A percentile compares a stretch with the other conserved stretches of the same genome.
Conservation (phyloP, 73 alveolate genomes). For the Breviolum minutum region DNA sequence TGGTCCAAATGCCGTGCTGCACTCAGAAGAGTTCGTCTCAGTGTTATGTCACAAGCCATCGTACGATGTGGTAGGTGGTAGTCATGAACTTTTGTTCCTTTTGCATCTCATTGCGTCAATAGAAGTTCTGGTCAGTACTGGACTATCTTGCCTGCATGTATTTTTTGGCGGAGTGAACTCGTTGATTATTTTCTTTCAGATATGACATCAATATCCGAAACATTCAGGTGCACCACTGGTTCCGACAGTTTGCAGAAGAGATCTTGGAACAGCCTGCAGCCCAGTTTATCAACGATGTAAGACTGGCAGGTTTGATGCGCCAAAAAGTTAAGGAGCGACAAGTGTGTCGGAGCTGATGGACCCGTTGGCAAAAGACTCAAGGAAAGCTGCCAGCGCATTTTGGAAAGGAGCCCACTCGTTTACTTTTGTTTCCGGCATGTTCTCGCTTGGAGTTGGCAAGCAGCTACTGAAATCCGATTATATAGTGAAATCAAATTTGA, state of each 20-base stretch:
- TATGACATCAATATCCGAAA: neutral
- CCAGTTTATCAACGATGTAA: neutral
- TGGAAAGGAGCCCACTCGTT: slow-evolving; percentile 30
- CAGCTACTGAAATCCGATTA: too few species aligned
- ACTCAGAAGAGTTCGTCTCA: neutral
- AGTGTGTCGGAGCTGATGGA: slow-evolving; percentile 74
- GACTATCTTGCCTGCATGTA: neutral
- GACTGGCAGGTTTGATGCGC: neutral
- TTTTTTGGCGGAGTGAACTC: neutral
- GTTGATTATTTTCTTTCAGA: too few species aligned
- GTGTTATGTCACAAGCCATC: too few species aligned
- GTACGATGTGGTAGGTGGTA: too few species aligned
- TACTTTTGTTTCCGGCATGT: neutral
- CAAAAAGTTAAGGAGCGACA: neutral
- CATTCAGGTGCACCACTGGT: slow-evolving; percentile 63
- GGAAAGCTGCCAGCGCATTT: slow-evolving; percentile 41
- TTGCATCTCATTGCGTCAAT: too few species aligned
- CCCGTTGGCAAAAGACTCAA: slow-evolving; percentile 63
- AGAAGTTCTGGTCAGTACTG: too few species aligned
- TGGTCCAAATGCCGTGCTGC: slow-evolving; percentile 66
- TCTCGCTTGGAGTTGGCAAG: too few species aligned
- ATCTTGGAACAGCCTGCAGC: slow-evolving; percentile 21
- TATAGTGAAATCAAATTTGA: too few species aligned
- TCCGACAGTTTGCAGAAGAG: slow-evolving; percentile 63
- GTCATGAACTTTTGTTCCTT: too few species aligned